A percentile compares a stretch with the other conserved stretches of the same genome.
Evolutionary conservation across 768 basidiomycete genomes (phyloP).

Genomic region (Infundibulicybe gibba): DNA sequence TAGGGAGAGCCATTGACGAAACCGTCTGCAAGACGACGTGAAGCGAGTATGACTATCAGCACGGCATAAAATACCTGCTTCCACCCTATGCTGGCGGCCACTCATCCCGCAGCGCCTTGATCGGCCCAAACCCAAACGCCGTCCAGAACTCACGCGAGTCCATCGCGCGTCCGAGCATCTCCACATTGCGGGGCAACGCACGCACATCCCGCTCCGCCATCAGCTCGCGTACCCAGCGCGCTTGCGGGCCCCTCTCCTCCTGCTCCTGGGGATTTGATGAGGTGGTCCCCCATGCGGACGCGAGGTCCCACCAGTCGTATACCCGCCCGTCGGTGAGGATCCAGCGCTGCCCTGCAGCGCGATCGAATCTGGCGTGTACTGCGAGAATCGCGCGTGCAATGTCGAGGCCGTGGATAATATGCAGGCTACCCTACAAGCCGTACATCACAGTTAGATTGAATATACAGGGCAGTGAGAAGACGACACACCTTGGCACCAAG

Average conservation of each 20-base stretch:
- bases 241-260: conserved; percentile 31
- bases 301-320: conserved; percentile 71
- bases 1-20: conserved; percentile 47
- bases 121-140: conserved; percentile 39
- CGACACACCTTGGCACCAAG: conserved; percentile 42
- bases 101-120: conserved; percentile 30
- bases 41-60: conserved; percentile 61
- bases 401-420: conserved; percentile 61
- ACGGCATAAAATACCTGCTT: conserved; percentile 54
- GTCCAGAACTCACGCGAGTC: conserved; percentile 64
- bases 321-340: conserved; percentile 50
- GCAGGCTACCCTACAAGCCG: conserved; percentile 49
- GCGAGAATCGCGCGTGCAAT: conserved; percentile 58
- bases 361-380: conserved; percentile 40
- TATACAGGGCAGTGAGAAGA: too few relatives aligned
- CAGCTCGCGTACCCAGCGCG: conserved; percentile 54
- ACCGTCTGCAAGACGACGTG: conserved; percentile 58
- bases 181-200: conserved; percentile 48
- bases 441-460: background rate
- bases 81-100: background rate
- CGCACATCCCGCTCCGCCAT: conserved; percentile 48
- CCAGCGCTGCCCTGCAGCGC: conserved; percentile 51
- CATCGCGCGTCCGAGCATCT: conserved; percentile 46
- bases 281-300: conserved; percentile 45
- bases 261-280: background rate